Percentiles rank a stretch among this genome's conserved stretches.
phyloP scores from a whole-genome alignment of 2,329 filamentous ascomycete genomes.

The Balansia obtecta region DNA sequence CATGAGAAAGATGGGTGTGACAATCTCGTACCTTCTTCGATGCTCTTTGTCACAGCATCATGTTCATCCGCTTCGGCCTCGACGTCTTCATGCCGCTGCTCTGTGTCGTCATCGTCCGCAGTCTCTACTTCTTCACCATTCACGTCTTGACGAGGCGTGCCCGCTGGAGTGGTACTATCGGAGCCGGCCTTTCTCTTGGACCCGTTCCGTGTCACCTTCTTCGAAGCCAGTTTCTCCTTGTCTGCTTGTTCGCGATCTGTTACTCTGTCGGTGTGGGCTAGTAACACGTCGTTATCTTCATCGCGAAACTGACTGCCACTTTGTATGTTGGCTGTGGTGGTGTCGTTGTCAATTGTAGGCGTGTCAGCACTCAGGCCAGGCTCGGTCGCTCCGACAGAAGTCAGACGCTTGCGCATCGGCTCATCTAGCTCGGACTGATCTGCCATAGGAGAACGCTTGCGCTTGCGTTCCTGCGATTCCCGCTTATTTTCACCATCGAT shows the following conservation, averaged over 20 bases:
- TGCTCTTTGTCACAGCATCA: constrained; percentile 45
- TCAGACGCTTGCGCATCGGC: constrained; percentile 41
- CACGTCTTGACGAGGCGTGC: constrained; percentile 16
- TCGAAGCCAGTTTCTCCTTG: constrained; percentile 21
- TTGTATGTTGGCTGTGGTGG: constrained; percentile 19
- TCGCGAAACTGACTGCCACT: constrained; percentile 28
- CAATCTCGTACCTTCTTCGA: constrained; percentile 47
- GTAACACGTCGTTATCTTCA: constrained; percentile 31
- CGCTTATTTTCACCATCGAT: constrained; percentile 19
- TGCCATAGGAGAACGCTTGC: constrained; percentile 34
- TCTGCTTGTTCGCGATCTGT: constrained; percentile 17
- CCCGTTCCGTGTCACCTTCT: constrained; percentile 29
- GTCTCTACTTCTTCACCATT: constrained; percentile 20
- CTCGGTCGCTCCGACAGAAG: constrained; percentile 30
- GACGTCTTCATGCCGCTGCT: constrained; percentile 38
- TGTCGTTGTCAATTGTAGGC: constrained; percentile 23
- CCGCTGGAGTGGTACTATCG: not conserved
- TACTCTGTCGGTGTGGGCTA: constrained; percentile 13
- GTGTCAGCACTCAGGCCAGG: constrained; percentile 22
- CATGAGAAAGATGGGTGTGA: not conserved
- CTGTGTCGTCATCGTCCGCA: constrained; percentile 28
- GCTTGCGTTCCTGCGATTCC: constrained; percentile 30
- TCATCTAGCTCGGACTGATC: constrained; percentile 35
- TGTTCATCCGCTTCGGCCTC: constrained; percentile 37
- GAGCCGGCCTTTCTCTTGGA: constrained; percentile 24